Percentiles rank a stretch among this genome's conserved stretches.
These are phyloP conservation scores for Biancaea sappan DNA, from an alignment of 306 rosid genomes.

Conservation along the genomic window DNA sequence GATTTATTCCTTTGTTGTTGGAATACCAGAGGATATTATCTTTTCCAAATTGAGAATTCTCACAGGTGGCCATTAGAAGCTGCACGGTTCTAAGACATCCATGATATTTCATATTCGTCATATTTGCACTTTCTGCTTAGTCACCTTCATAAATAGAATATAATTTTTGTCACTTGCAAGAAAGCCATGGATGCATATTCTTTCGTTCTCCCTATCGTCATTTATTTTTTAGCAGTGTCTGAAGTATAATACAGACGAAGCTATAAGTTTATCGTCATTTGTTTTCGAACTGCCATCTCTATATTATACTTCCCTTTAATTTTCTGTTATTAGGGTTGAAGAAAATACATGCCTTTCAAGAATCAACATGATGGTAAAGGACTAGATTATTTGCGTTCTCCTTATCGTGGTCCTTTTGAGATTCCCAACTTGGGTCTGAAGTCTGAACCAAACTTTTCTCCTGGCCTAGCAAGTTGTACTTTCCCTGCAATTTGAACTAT, in stretches of 20 bases:
- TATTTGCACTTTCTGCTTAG: constrained; percentile 15
- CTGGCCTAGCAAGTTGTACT: constrained; percentile 16
- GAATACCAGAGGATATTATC: constrained; percentile 5
- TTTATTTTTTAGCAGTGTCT: constrained; percentile 68
- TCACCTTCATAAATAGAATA: constrained; percentile 27
- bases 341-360: no score
- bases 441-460: constrained; percentile 5
- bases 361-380: neutral
- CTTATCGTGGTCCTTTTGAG: neutral
- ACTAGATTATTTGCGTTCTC: neutral
- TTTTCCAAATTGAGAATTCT: constrained; percentile 35
- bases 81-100: constrained; percentile 9
- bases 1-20: constrained; percentile 27
- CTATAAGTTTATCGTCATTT: no score
- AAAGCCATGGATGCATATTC: constrained; percentile 30
- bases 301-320: no score
- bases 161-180: constrained; percentile 33
- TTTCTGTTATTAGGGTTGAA: neutral
- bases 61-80: constrained; percentile 21
- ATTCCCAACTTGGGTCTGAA: constrained; percentile 1
- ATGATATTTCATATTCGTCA: constrained; percentile 3
- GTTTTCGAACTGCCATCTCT: no score
- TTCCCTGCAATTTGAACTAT: no score
- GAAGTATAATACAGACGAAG: constrained; percentile 89
- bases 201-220: constrained; percentile 28